Base-by-base conservation (phyloP, 2,329 filamentous ascomycete species). In the Ceratocystiopsis sp. region DNA sequence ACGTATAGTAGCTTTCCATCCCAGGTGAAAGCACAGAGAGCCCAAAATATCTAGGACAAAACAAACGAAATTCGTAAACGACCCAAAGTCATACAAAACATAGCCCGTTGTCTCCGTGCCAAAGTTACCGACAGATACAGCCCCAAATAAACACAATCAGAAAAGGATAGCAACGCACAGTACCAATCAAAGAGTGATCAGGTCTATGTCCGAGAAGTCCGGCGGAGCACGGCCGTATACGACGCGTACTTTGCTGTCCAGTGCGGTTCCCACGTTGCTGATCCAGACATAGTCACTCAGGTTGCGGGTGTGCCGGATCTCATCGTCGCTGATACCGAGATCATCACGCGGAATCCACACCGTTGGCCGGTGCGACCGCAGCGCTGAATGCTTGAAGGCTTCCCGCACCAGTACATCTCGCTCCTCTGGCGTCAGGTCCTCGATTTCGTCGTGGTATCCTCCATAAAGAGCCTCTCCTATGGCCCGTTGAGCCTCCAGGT, bases 331-430 rank as follows among this genome's bases (percentile, higher is more conserved):
- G 45, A 98, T 74, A 6, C 91, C 91, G 6, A 96, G 61, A 51
- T 91, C 82, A 55, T 98, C 91, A 12, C 80, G 75, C 0, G 91
- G 91, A 38, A 98, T 84, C 91, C 91, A 98, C 21, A 98, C 78
- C 0, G 84, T 84, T 0, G 91, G 91, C 42, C 86, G 73, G 42
- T 82, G 75, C 2, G 87, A 84, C 10, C 91, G 77, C 35, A 95
- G 68, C 1, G 91, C 91, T 33, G 78, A 79, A 55, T 98, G 91
- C 61, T 87, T 80, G 60, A 98, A 98, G 0, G 89, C 86, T 53
- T 86, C 80, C 43, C 80, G 80, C 13, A 91, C 82, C 35, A 96
- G 73, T 45, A 77, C 69, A 55, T 96, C 87, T 52, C 91, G 74
- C 58, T 95, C 85, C 16, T 89, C 84, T 0, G 86, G 84, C 1